Conservation (phyloP, 768 basidiomycete species). For the Lanmaoa rubissima region DNA sequence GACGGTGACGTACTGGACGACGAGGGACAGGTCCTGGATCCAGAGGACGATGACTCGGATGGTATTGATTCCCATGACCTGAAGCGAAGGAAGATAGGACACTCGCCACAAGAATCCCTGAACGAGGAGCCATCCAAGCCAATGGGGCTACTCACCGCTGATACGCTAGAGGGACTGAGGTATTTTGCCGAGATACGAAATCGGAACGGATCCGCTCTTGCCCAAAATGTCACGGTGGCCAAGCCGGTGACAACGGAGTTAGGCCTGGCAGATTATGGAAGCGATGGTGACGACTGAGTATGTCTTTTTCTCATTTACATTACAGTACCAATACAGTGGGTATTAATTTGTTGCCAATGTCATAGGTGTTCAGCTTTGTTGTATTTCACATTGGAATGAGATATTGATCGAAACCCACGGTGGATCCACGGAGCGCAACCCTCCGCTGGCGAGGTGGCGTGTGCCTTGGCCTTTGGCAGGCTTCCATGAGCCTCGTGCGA, state of each 20-base stretch:
- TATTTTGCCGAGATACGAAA: conserved; percentile 88
- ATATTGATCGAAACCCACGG: background rate
- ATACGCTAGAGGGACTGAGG: conserved; percentile 86
- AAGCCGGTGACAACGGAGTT: conserved; percentile 42
- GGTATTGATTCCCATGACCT: conserved; percentile 33
- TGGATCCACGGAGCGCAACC: background rate
- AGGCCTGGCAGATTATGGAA: conserved; percentile 75
- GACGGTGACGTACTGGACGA: conserved; percentile 56
- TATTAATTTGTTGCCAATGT: conserved; percentile 2
- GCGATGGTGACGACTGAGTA: conserved; percentile 56
- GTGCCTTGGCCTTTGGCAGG: conserved; percentile 24
- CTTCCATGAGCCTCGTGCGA: conserved; percentile 20
- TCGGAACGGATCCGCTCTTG: conserved; percentile 44
- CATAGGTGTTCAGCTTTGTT: background rate
- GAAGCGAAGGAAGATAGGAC: conserved; percentile 37
- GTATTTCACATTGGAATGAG: conserved; percentile 4
- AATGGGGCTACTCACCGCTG: conserved; percentile 69
- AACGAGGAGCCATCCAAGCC: conserved; percentile 37
- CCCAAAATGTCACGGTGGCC: conserved; percentile 30
- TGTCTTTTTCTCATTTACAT: conserved; percentile 2
- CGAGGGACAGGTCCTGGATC: conserved; percentile 34
- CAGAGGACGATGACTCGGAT: conserved; percentile 35
- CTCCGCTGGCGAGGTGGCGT: conserved; percentile 10
- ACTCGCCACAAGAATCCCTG: conserved; percentile 28
- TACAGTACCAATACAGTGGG: background rate